phyloP scores from a whole-genome alignment of 164 flowering plant genomes.

The Malania oleifera region DNA sequence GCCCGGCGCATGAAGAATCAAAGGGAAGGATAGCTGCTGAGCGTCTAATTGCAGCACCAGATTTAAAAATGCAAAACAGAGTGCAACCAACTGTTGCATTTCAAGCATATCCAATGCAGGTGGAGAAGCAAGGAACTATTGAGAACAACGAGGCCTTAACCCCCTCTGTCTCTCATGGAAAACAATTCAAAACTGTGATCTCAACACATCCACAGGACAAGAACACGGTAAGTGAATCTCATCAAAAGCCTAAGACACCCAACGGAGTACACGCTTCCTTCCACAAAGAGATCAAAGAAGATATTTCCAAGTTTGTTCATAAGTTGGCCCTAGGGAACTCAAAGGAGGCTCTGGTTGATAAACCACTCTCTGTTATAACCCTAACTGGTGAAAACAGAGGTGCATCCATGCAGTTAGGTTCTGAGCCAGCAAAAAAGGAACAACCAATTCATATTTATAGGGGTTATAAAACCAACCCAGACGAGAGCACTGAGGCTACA shows the following conservation, averaged over 20 bases:
- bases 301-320: slow-evolving; percentile 32
- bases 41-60: slow-evolving; percentile 14
- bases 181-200: slow-evolving; percentile 10
- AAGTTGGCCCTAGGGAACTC: slow-evolving; percentile 25
- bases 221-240: slow-evolving; percentile 6
- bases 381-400: slow-evolving; percentile 84
- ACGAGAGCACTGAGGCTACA: slow-evolving; percentile 38
- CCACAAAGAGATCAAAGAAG: slow-evolving; percentile 37
- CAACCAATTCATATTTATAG: slow-evolving; percentile 46
- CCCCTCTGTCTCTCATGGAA: slow-evolving; percentile 6
- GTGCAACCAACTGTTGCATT: slow-evolving; percentile 7
- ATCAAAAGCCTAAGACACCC: slow-evolving; percentile 14
- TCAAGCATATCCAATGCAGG: slow-evolving; percentile 12
- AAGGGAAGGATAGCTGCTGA: slow-evolving; percentile 10
- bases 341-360: slow-evolving; percentile 23
- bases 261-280: slow-evolving; percentile 20
- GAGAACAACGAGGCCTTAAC: slow-evolving; percentile 15
- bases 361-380: slow-evolving; percentile 38
- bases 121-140: slow-evolving; percentile 17
- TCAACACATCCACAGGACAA: slow-evolving; percentile 15
- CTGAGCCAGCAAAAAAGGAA: slow-evolving; percentile 34
- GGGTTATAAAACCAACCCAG: slow-evolving; percentile 49
- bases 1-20: slow-evolving; percentile 13
- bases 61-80: slow-evolving; percentile 5
- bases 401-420: slow-evolving; percentile 54